phyloP scores from a whole-genome alignment of 2,329 filamentous ascomycete species.

The Fusarium bactridioides region DNA sequence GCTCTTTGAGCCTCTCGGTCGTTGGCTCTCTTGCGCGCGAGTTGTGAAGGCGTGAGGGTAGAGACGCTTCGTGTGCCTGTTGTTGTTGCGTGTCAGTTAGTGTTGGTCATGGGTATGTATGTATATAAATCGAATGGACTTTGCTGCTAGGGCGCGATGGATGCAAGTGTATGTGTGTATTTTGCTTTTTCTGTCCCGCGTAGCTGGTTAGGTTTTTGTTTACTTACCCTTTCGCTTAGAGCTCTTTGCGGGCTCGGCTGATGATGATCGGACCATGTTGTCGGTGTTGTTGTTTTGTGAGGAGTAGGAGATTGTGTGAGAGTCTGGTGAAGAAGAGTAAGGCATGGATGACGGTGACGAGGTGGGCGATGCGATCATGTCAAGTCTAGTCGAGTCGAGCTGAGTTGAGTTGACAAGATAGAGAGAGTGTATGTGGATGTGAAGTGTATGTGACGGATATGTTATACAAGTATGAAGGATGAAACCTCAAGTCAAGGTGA shows the following conservation, averaged over 20 bases:
- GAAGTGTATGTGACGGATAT: conserved; percentile 18
- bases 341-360: conserved; percentile 20
- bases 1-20: conserved; percentile 90
- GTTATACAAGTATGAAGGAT: conserved; percentile 14
- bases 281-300: conserved; percentile 12
- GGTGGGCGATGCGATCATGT: conserved; percentile 24
- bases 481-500: background rate
- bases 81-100: conserved; percentile 12
- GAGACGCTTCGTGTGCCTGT: conserved; percentile 78
- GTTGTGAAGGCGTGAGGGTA: conserved; percentile 85
- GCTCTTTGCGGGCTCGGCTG: conserved; percentile 53
- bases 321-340: conserved; percentile 19
- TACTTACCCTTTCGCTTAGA: conserved; percentile 57
- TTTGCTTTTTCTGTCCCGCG: background rate
- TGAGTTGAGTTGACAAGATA: background rate
- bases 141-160: background rate
- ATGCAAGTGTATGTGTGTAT: background rate
- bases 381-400: conserved; percentile 25
- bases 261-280: conserved; percentile 53
- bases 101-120: background rate
- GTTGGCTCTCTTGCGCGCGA: conserved; percentile 90
- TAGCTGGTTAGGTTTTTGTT: background rate
- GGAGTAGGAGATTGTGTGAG: conserved; percentile 4
- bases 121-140: background rate
- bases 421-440: background rate